These are phyloP conservation scores for Bruguiera parviflora DNA, from an alignment of 345 rosid species.

Conservation along the genomic window DNA sequence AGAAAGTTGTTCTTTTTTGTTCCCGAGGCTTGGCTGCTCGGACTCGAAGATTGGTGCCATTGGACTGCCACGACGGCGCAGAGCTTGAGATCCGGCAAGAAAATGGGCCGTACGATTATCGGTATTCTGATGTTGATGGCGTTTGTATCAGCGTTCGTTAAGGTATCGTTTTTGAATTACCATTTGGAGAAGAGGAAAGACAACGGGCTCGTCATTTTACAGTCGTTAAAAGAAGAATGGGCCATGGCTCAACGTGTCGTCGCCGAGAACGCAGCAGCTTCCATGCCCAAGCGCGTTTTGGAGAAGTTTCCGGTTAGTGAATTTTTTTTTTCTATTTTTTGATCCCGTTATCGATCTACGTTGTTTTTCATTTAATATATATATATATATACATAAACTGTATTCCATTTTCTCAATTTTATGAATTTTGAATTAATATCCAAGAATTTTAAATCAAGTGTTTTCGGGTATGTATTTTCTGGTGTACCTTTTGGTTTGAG, in stretches of 20 bases:
- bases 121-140: conserved; percentile 44
- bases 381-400: too few relatives aligned
- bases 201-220: conserved; percentile 40
- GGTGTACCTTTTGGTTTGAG: too few relatives aligned
- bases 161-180: conserved; percentile 40
- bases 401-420: too few relatives aligned
- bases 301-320: conserved; percentile 33
- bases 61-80: conserved; percentile 43
- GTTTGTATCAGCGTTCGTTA: conserved; percentile 54
- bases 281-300: conserved; percentile 50
- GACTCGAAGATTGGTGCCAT: conserved; percentile 38
- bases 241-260: conserved; percentile 58
- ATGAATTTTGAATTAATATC: too few relatives aligned
- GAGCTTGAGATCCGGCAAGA: conserved; percentile 48
- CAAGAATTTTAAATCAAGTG: too few relatives aligned
- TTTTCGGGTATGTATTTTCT: too few relatives aligned
- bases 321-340: not conserved
- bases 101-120: conserved; percentile 44
- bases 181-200: conserved; percentile 27
- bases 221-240: conserved; percentile 55
- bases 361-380: too few relatives aligned
- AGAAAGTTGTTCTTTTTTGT: conserved; percentile 35
- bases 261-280: conserved; percentile 29
- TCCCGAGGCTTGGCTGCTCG: conserved; percentile 41
- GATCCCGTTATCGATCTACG: not conserved